Conservation (phyloP, 192 early-diverging fungal genomes). For the Backusella parvicylindrica region DNA sequence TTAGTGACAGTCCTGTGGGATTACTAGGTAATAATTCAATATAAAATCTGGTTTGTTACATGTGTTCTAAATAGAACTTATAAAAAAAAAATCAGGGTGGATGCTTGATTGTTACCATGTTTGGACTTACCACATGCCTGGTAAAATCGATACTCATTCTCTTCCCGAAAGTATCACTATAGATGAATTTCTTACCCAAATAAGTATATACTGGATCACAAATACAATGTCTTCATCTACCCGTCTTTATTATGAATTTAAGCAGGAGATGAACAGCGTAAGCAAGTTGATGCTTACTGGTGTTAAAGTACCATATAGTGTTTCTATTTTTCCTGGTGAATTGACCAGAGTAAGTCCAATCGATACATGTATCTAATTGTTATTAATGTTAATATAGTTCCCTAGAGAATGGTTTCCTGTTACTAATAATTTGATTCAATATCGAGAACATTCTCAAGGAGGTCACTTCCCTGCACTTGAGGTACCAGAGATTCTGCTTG, state of each 20-base stretch:
- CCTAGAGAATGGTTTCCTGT: not conserved
- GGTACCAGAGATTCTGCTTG: constrained; percentile 40
- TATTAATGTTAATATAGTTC: not conserved
- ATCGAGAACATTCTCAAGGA: constrained; percentile 22
- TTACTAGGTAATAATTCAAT: constrained; percentile 5
- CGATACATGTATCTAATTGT: not conserved
- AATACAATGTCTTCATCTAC: constrained; percentile 56
- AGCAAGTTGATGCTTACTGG: not conserved
- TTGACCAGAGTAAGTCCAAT: not conserved
- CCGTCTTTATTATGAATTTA: constrained; percentile 59
- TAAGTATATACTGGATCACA: constrained; percentile 59
- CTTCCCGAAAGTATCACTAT: constrained; percentile 14
- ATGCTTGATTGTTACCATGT: constrained; percentile 28
- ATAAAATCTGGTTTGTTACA: too few relatives aligned
- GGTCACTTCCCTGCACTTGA: constrained; percentile 68
- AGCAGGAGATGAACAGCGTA: constrained; percentile 9
- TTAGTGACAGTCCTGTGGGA: constrained; percentile 24
- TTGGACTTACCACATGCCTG: constrained; percentile 16
- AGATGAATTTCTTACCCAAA: constrained; percentile 31
- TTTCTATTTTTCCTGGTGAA: not conserved
- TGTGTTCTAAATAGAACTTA: too few relatives aligned
- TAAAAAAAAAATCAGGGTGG: constrained; percentile 15
- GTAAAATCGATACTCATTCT: not conserved
- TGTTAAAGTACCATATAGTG: not conserved
- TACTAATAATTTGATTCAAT: not conserved